Evolutionary conservation across 176 grass and related monocot genomes (phyloP).

Genomic region (Dactylis glomerata): DNA sequence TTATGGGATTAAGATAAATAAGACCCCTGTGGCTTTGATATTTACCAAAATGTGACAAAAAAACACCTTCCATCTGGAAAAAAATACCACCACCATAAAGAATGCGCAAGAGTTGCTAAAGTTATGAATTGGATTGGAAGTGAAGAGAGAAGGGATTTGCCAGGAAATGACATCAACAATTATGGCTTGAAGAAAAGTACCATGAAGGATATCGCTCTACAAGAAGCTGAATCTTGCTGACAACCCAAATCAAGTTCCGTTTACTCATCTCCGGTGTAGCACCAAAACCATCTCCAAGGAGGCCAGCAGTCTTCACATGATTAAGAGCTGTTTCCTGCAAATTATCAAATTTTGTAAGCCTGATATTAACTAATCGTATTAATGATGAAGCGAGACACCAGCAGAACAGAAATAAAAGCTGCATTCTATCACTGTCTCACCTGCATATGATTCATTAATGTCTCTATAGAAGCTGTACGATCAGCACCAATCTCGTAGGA

Average conservation of each 20-base stretch:
- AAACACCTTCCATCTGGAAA: neutral
- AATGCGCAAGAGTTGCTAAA: neutral
- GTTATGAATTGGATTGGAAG: slow-evolving; percentile 7
- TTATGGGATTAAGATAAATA: neutral
- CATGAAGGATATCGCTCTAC: slow-evolving; percentile 88
- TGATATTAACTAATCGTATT: slow-evolving; percentile 9
- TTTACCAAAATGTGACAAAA: neutral
- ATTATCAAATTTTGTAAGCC: neutral
- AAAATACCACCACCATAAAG: neutral
- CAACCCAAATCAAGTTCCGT: slow-evolving; percentile 96
- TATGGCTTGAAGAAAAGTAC: slow-evolving; percentile 41
- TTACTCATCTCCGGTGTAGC: slow-evolving; percentile 99
- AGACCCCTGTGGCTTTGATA: neutral
- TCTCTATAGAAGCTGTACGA: slow-evolving; percentile 92
- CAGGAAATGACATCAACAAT: neutral
- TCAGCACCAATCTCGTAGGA: slow-evolving; percentile 98
- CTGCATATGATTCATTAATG: slow-evolving; percentile 99
- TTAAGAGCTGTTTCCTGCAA: slow-evolving; percentile 97
- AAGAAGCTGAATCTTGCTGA: slow-evolving; percentile 97
- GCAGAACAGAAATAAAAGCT: neutral
- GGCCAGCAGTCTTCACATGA: slow-evolving; percentile 85
- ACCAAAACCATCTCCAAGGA: slow-evolving; percentile 91
- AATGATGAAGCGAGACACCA: neutral
- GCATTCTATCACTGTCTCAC: slow-evolving; percentile 31
- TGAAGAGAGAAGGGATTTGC: neutral